Base-by-base conservation (phyloP, 371 early-diverging fungal species). In the Nematocida sp. region DNA sequence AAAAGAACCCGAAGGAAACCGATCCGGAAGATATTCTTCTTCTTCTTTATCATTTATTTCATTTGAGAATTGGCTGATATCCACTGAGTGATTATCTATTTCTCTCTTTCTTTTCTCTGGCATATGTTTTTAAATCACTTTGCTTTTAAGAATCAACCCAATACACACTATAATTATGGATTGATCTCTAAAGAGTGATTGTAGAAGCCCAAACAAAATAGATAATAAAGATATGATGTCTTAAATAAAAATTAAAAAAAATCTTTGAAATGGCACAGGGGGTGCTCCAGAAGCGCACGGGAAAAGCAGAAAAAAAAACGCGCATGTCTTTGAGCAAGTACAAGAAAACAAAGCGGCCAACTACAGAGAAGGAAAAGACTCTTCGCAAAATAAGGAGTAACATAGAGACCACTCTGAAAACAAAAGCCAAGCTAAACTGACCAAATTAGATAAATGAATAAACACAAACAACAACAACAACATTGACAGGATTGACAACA, bases 91-190 rank as follows among this genome's bases (percentile, higher is more conserved):
- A 70, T 70, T 70, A 70, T 70, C 74, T 70, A 31, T 67, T 67
- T 55, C 46, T 51, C 38, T 32, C 32, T 34, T 62, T 58, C 49
- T 62, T 70, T 50, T 70, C 74, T 70, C 74, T 49, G 74, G 17
- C 74, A 70, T 70, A 32, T 60, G 74, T 70, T 70, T 70, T 58
- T 70, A 60, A 60, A 70, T 60, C 62, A 58, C 31, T 32, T 37
- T 70, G 49, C 53, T 70, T 62, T 70, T 70, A 70, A 70, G 74
- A 64, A 67, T 60, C 48, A 34, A 17, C 56, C 62, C 27, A 62
- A 70, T 34, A 45, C 40, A 31, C 34, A 40, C 5, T 65, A 43
- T 52, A 43, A 70, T 50, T 60, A 60, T 70, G 60, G 74, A 70
- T 70, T 70, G 74, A 70, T 70, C 74, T 70, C 19, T 49, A 17